phyloP scores from a whole-genome alignment of 805 yeast genomes.

The Hanseniaspora taiwanica region DNA sequence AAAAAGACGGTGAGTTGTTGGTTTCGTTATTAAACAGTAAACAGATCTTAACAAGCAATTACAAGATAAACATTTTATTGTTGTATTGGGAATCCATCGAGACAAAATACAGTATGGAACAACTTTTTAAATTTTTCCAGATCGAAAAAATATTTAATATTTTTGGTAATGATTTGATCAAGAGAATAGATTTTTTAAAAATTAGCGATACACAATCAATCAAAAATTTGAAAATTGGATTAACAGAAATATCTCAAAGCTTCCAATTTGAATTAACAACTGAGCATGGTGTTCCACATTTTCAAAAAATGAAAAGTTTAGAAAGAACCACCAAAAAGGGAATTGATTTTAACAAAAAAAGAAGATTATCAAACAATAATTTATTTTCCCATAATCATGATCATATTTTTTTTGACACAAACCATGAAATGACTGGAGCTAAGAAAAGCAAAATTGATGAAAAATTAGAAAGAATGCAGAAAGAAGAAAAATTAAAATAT shows the following conservation, averaged over 20 bases:
- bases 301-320: constrained; percentile 13
- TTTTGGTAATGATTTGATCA: constrained; percentile 15
- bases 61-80: constrained; percentile 16
- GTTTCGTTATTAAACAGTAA: constrained; percentile 24
- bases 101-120: constrained; percentile 10
- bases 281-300: constrained; percentile 14
- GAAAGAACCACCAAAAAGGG: no score
- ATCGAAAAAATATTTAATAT: constrained; percentile 20
- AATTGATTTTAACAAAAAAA: no score
- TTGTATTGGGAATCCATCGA: constrained; percentile 30
- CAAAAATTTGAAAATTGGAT: constrained; percentile 16
- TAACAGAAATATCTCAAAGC: constrained; percentile 16
- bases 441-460: constrained; percentile 5
- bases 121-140: constrained; percentile 12
- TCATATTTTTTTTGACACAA: no score
- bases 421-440: no score
- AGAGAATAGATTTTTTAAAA: constrained; percentile 17
- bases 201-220: constrained; percentile 21
- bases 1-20: constrained; percentile 22
- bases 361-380: no score
- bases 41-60: constrained; percentile 19
- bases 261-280: constrained; percentile 20
- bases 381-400: no score
- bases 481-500: constrained; percentile 9
- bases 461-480: background rate